Evolutionary conservation across 768 basidiomycete species (phyloP).

Genomic region (Grammothele lineata): DNA sequence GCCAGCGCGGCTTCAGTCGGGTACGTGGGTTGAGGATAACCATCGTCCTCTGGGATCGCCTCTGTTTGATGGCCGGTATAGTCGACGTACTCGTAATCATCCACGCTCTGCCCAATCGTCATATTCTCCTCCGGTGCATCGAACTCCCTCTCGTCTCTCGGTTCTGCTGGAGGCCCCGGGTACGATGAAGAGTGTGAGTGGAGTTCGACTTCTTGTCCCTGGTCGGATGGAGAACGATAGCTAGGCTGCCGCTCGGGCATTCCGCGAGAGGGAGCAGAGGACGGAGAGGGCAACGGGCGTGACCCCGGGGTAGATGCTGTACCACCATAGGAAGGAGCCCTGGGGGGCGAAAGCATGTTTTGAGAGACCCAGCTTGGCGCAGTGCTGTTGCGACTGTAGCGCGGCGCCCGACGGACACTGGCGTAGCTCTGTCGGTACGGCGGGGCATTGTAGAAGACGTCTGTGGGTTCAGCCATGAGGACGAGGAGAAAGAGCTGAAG

Average conservation of each 20-base stretch:
- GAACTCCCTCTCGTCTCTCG: slow-evolving; percentile 3
- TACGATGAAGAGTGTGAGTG: neutral
- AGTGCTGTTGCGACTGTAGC: slow-evolving; percentile 9
- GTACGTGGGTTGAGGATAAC: neutral
- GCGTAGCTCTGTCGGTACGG: too few relatives aligned
- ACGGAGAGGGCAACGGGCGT: slow-evolving; percentile 6
- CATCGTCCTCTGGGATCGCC: neutral
- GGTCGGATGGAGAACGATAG: slow-evolving; percentile 6
- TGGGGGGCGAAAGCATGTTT: slow-evolving; percentile 10
- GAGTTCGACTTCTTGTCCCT: slow-evolving; percentile 1
- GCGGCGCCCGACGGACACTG: slow-evolving; percentile 4
- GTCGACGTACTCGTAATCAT: slow-evolving; percentile 2
- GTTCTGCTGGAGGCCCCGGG: neutral
- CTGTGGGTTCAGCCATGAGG: too few relatives aligned
- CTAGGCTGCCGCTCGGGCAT: slow-evolving; percentile 4
- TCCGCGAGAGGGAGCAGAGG: slow-evolving; percentile 10
- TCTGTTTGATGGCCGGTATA: neutral
- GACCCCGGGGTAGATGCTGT: slow-evolving; percentile 6
- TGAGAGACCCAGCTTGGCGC: slow-evolving; percentile 13
- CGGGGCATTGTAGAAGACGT: too few relatives aligned
- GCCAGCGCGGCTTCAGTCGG: too few relatives aligned
- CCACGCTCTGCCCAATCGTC: slow-evolving; percentile 10
- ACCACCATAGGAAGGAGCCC: neutral
- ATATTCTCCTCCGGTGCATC: slow-evolving; percentile 14
- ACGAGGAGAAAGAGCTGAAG: too few relatives aligned